Base-by-base conservation (phyloP, 768 basidiomycete genomes). In the Russula sp. region DNA sequence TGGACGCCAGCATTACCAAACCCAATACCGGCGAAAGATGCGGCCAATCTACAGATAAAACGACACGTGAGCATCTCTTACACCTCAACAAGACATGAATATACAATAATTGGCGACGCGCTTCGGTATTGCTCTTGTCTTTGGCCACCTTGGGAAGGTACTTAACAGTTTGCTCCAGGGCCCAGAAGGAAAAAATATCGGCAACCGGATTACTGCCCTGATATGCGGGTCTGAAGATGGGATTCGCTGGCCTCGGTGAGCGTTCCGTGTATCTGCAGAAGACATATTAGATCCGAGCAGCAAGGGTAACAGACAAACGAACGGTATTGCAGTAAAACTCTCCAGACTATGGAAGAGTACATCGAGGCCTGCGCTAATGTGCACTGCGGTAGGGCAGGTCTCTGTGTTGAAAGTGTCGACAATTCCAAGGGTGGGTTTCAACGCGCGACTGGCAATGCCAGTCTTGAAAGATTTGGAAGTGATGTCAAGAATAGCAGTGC, bases 331-430 rank as follows among this genome's bases (percentile, higher is more conserved):
- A 8, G 93, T 96, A 71, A 89, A 96, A 62, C 88, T 93, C 73
- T 98, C 95, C 74, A 98, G 78, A 56, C 94, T 91, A 68, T 98
- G 96, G 82, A 98, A 98, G 38, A 98, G 76, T 2, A 97, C 94
- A 71, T 98, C 96, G 49, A 98, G 79, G 3, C 96, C 96, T n/a
- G 93, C 82, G 63, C 90, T 90, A 68, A 98, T 93, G 69, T 97
- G 93, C 10, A 98, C 87, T 55, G 87, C 86, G n/a, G 84, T 86
- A 3, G 96, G 90, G 72, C 96, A 98, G 7, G 83, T 85, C 65
- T 90, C 89, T 2, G 95, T 98, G 76, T 96, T 97, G 66, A 85
- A 79, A 1, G 93, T 88, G 70, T 98, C 96, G 20, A 83, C 80
- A n/a, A 75, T 71, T n/a, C 74, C 96, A 25, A 98, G 79, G 2